Percentiles rank a stretch among this genome's conserved stretches.
Conservation (phyloP, 768 basidiomycete species). For the Hydnomerulius pinastri region DNA sequence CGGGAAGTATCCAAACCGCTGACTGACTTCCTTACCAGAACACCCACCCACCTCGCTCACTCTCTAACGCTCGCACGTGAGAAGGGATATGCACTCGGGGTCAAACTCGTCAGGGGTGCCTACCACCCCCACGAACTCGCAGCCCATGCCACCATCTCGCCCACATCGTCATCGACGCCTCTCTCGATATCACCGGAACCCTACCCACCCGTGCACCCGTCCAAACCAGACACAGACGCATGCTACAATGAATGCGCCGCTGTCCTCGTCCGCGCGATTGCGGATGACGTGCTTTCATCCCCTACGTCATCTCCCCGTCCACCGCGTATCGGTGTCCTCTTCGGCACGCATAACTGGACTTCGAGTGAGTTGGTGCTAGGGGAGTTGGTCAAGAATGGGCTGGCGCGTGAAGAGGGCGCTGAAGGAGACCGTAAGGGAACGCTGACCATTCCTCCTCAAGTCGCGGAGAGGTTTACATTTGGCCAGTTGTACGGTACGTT, state of each 20-base stretch:
- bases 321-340: conserved; percentile 60
- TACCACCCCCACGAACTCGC: conserved; percentile 80
- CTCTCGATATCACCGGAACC: conserved; percentile 60
- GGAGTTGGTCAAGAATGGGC: conserved; percentile 55
- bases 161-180: conserved; percentile 4
- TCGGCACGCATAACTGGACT: conserved; percentile 85
- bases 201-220: conserved; percentile 65
- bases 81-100: conserved; percentile 75
- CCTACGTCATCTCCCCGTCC: not conserved
- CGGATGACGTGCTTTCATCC: conserved; percentile 45
- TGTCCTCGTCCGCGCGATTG: conserved; percentile 57
- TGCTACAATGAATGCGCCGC: conserved; percentile 67
- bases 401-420: conserved; percentile 36
- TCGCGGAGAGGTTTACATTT: conserved; percentile 67
- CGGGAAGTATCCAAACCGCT: not conserved
- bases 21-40: conserved; percentile 40
- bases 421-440: conserved; percentile 24
- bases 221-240: conserved; percentile 71
- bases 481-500: conserved; percentile 84
- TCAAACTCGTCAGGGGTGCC: conserved; percentile 92
- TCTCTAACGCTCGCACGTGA: conserved; percentile 64
- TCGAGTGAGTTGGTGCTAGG: conserved; percentile 64
- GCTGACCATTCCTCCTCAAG: conserved; percentile 50
- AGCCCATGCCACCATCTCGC: conserved; percentile 38
- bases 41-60: conserved; percentile 64